Evolutionary conservation across 352 stramenopile genomes (phyloP).

Genomic region (Pythium biforme): DNA sequence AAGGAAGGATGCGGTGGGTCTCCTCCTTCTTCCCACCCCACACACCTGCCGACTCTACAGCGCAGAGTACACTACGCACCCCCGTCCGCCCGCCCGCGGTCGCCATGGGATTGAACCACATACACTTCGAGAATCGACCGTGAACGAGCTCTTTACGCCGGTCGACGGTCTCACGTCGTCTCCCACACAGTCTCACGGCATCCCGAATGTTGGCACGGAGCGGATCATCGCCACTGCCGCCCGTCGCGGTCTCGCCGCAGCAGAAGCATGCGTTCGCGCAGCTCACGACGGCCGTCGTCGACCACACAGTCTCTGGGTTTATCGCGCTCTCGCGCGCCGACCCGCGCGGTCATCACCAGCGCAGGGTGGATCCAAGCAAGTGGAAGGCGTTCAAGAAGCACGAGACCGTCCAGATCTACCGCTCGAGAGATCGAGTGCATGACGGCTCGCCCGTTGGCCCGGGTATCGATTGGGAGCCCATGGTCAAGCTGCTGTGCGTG

Average conservation of each 20-base stretch:
- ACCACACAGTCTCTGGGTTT: constrained; percentile 2
- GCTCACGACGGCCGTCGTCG: background rate
- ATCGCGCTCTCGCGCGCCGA: background rate
- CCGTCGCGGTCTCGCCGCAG: constrained; percentile 1
- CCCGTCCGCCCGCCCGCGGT: background rate
- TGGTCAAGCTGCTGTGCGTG: constrained; percentile 8
- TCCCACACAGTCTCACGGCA: background rate
- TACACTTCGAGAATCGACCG: background rate
- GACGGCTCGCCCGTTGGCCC: background rate
- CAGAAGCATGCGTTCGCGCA: constrained; percentile 8
- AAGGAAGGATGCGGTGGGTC: background rate
- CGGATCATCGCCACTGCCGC: background rate
- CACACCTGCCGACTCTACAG: too few species aligned
- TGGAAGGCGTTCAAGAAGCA: constrained; percentile 22
- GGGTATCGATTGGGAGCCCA: constrained; percentile 1
- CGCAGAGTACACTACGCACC: too few species aligned
- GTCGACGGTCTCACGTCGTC: background rate
- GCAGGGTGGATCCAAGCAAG: constrained; percentile 5
- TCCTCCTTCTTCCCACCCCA: background rate
- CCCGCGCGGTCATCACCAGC: background rate
- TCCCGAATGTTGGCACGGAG: background rate
- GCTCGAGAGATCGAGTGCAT: background rate
- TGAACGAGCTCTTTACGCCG: background rate
- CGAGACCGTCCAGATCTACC: constrained; percentile 17
- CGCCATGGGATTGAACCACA: background rate